Percentiles rank a stretch among this genome's conserved stretches.
Evolutionary conservation across 164 flowering plant species (phyloP).

Genomic region (Protea cynaroides): DNA sequence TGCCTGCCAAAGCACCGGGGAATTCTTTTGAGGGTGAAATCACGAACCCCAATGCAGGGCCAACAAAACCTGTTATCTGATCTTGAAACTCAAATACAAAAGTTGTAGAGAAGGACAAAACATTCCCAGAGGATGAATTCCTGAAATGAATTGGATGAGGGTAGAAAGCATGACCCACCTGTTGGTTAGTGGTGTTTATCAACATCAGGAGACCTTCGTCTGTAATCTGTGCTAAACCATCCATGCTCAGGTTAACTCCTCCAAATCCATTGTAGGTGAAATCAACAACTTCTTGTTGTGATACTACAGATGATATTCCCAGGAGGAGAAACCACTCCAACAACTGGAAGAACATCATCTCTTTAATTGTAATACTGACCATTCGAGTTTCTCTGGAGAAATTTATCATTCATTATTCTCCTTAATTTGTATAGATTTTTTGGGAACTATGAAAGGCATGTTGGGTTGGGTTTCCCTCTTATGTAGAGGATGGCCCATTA

Average conservation of each 20-base stretch:
- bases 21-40: slow-evolving; percentile 17
- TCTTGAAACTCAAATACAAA: slow-evolving; percentile 13
- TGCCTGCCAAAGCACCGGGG: slow-evolving; percentile 5
- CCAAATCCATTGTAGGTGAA: slow-evolving; percentile 33
- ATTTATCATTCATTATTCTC: no score
- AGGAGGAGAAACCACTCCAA: no score
- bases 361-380: no score
- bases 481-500: no score
- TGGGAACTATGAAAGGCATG: no score
- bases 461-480: no score
- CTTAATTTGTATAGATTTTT: no score
- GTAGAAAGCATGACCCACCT: slow-evolving; percentile 22
- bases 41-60: slow-evolving; percentile 25
- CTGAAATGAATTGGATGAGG: slow-evolving; percentile 14
- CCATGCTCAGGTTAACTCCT: slow-evolving; percentile 19
- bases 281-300: slow-evolving; percentile 4
- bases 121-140: neutral
- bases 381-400: no score
- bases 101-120: slow-evolving; percentile 21
- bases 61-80: neutral
- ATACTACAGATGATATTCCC: neutral
- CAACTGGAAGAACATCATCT: neutral
- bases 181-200: slow-evolving; percentile 23
- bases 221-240: slow-evolving; percentile 21
- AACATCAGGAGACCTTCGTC: slow-evolving; percentile 32